A percentile compares a stretch with the other conserved stretches of the same genome.
Conservation (phyloP, 2,329 filamentous ascomycete species). For the Cadophora luteo-olivacea region DNA sequence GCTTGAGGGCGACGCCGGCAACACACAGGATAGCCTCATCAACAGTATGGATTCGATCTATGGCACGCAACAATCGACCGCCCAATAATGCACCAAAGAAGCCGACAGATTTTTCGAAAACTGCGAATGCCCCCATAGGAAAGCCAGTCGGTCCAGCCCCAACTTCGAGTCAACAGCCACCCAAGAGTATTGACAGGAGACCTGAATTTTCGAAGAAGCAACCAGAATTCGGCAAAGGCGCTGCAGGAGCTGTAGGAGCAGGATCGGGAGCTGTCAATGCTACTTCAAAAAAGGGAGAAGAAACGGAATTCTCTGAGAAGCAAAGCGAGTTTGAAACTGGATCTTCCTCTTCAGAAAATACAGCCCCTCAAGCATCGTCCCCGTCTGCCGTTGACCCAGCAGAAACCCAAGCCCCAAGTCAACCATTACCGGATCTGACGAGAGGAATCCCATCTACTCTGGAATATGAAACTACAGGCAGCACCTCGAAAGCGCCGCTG, state of each 20-base stretch:
- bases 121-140: conserved; percentile 28
- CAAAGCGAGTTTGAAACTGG: conserved; percentile 45
- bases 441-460: conserved; percentile 93
- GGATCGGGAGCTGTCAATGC: conserved; percentile 32
- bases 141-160: conserved; percentile 26
- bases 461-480: conserved; percentile 72
- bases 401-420: conserved; percentile 56
- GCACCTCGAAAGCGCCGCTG: conserved; percentile 45
- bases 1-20: conserved; percentile 36
- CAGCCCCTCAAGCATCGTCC: conserved; percentile 43
- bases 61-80: conserved; percentile 50
- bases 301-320: conserved; percentile 34
- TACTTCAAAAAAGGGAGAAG: conserved; percentile 27
- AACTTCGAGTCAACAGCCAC: conserved; percentile 32
- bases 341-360: conserved; percentile 46
- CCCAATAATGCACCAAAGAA: conserved; percentile 39
- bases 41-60: conserved; percentile 51
- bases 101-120: conserved; percentile 34
- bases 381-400: conserved; percentile 49
- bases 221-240: conserved; percentile 31
- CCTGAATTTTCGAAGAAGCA: conserved; percentile 33
- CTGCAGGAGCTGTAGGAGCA: conserved; percentile 24
- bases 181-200: conserved; percentile 32
- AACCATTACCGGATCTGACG: conserved; percentile 87
- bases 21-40: conserved; percentile 45